Conservation (phyloP, 2,329 filamentous ascomycete genomes). For the Madurella mycetomatis region DNA sequence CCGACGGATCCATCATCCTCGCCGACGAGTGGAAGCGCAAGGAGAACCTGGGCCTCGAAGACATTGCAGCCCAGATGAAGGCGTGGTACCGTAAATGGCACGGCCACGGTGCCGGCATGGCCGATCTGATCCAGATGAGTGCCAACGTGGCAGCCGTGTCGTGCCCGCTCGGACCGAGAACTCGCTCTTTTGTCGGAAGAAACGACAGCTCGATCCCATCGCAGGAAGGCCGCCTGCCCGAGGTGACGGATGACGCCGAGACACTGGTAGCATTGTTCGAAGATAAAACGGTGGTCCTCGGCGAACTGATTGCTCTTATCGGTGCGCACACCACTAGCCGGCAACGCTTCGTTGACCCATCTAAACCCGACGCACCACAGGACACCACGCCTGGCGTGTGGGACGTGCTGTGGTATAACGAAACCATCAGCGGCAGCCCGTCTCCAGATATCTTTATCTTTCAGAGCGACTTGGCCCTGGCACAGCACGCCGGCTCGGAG, state of each 20-base stretch:
- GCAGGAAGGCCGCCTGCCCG: constrained; percentile 2
- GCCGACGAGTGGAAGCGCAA: constrained; percentile 2
- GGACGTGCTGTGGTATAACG: constrained; percentile 7
- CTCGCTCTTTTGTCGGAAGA: constrained; percentile 11
- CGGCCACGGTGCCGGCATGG: constrained; percentile 10
- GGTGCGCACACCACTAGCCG: constrained; percentile 11
- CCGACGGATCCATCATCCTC: constrained; percentile 11
- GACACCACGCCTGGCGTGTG: constrained; percentile 14
- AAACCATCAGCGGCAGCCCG: background rate
- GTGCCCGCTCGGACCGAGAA: constrained; percentile 12
- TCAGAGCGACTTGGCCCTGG: constrained; percentile 8
- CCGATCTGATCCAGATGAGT: constrained; percentile 11
- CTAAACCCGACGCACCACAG: background rate
- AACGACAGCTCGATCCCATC: background rate
- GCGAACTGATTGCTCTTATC: constrained; percentile 10
- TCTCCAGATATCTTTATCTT: constrained; percentile 6
- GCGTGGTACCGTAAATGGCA: background rate
- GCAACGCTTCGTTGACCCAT: constrained; percentile 5
- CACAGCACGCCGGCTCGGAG: background rate
- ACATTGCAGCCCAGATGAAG: background rate
- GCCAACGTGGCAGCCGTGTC: constrained; percentile 8
- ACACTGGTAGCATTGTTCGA: constrained; percentile 6
- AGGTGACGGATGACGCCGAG: background rate
- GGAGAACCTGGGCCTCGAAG: constrained; percentile 6
- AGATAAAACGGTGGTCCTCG: constrained; percentile 8